phyloP scores from a whole-genome alignment of 1,139 yeast genomes.

The Debaryomycetaceae sp. region DNA sequence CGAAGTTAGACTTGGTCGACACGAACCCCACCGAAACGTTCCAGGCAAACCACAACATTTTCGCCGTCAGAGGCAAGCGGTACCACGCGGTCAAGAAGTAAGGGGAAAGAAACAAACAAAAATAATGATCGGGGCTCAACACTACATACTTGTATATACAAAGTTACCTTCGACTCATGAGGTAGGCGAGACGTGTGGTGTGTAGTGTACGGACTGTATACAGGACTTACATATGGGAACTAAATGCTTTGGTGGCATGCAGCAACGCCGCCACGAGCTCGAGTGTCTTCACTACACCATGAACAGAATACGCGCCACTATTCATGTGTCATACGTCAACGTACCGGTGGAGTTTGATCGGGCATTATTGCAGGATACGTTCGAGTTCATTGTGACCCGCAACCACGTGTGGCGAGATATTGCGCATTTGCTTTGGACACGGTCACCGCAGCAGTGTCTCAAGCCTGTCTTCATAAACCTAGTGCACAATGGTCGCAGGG shows the following conservation, averaged over 20 bases:
- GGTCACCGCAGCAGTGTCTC: constrained; percentile 19
- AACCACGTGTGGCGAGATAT: constrained; percentile 20
- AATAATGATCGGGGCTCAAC: too few species aligned
- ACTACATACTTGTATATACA: too few species aligned
- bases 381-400: constrained; percentile 17
- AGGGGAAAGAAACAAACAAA: not conserved
- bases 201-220: too few species aligned
- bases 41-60: constrained; percentile 83
- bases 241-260: too few species aligned
- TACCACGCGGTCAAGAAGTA: constrained; percentile 69
- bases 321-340: constrained; percentile 5
- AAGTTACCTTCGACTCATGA: too few species aligned
- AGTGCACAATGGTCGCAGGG: constrained; percentile 9
- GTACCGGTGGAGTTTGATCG: constrained; percentile 5
- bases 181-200: too few species aligned
- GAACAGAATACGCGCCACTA: constrained; percentile 1
- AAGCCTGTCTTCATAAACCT: constrained; percentile 22
- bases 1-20: constrained; percentile 93
- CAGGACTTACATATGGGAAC: too few species aligned
- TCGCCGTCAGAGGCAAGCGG: constrained; percentile 93
- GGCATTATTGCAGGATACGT: constrained; percentile 4
- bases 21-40: constrained; percentile 87
- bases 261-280: too few species aligned
- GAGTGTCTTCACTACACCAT: too few species aligned
- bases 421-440: constrained; percentile 25